These are phyloP conservation scores for Magnusiomyces suaveolens DNA, from an alignment of 1,139 yeast genomes.

Conservation along the genomic window DNA sequence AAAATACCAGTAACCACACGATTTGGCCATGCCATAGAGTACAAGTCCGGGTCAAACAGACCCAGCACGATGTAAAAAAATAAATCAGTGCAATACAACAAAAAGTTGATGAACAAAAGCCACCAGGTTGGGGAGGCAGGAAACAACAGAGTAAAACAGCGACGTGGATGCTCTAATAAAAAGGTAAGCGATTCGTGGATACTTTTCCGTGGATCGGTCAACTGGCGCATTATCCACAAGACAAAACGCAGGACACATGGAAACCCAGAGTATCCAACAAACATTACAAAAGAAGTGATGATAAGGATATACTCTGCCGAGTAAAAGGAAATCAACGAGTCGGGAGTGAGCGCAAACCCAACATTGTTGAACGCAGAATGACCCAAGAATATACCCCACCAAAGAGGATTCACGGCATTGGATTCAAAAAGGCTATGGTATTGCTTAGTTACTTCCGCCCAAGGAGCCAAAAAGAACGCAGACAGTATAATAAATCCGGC, in stretches of 20 bases:
- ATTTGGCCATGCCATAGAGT: conserved; percentile 54
- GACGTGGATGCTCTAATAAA: conserved; percentile 85
- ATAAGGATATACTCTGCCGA: conserved; percentile 55
- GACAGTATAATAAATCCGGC: conserved; percentile 64
- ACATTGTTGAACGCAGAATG: conserved; percentile 73
- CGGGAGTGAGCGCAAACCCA: conserved; percentile 70
- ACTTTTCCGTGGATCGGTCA: conserved; percentile 47
- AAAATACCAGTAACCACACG: conserved; percentile 71
- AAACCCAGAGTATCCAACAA: conserved; percentile 89
- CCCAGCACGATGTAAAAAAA: conserved; percentile 75
- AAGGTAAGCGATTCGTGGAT: conserved; percentile 67
- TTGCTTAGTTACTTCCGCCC: conserved; percentile 41
- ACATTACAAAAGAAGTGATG: conserved; percentile 55
- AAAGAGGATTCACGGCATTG: conserved; percentile 48
- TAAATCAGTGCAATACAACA: conserved; percentile 66
- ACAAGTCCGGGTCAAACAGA: conserved; percentile 38
- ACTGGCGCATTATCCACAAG: conserved; percentile 66
- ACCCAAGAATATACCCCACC: conserved; percentile 90
- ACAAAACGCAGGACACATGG: conserved; percentile 71
- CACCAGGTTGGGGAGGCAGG: conserved; percentile 95
- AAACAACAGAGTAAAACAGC: conserved; percentile 85
- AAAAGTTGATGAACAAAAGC: conserved; percentile 66
- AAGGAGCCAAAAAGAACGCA: conserved; percentile 51
- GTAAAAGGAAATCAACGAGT: conserved; percentile 62
- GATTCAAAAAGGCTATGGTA: conserved; percentile 39